Conservation (phyloP, 2,329 filamentous ascomycete genomes). For the Sporothrix mexicana region DNA sequence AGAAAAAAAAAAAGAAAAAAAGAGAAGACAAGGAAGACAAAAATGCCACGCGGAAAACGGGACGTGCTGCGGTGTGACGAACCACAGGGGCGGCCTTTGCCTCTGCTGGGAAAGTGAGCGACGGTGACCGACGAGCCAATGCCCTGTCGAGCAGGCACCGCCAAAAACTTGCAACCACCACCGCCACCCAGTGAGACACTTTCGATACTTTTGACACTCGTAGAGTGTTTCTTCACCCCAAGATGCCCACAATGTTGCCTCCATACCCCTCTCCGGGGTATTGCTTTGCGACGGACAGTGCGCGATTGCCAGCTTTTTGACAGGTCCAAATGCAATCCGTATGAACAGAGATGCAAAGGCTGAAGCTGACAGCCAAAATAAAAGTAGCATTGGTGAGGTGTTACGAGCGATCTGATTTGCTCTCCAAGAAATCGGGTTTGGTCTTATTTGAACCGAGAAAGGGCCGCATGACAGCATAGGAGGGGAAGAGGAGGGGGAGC, state of each 20-base stretch:
- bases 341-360: too few species aligned
- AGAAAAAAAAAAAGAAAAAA: slow-evolving; percentile 12
- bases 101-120: slow-evolving; percentile 9
- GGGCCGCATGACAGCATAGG: slow-evolving; percentile 29
- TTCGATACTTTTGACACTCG: background rate
- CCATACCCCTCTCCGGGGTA: background rate
- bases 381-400: slow-evolving; percentile 7
- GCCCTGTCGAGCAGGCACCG: background rate
- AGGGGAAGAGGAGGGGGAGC: slow-evolving; percentile 6
- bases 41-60: slow-evolving; percentile 31
- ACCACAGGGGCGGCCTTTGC: slow-evolving; percentile 15
- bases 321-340: background rate
- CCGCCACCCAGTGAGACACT: slow-evolving; percentile 11
- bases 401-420: slow-evolving; percentile 8
- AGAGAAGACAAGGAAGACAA: background rate
- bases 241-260: background rate
- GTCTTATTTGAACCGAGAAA: slow-evolving; percentile 31
- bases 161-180: background rate
- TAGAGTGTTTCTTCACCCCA: background rate
- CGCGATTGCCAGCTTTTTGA: background rate
- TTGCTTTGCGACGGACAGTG: background rate
- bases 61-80: slow-evolving; percentile 23
- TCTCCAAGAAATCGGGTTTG: background rate
- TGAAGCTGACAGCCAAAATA: background rate
- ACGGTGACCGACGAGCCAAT: background rate